These are phyloP conservation scores for Lodderomyces metapsilosis DNA, from an alignment of 1,139 yeast species.

Conservation along the genomic window DNA sequence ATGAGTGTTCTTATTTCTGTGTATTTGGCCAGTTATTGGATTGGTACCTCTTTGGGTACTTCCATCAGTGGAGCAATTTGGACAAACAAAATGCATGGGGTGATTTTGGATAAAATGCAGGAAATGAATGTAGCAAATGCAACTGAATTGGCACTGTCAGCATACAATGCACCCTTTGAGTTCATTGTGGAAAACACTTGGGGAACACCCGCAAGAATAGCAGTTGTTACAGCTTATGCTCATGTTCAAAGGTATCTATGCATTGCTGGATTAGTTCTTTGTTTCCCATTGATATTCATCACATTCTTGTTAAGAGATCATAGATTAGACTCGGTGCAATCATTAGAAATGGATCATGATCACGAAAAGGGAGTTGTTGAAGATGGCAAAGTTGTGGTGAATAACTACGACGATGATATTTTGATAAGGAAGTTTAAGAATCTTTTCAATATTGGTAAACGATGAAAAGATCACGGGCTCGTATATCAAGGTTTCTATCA, in stretches of 20 bases:
- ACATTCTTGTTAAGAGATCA: slow-evolving; percentile 58
- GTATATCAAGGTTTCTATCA: no score
- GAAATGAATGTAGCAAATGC: slow-evolving; percentile 14
- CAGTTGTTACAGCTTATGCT: slow-evolving; percentile 57
- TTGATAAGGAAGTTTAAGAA: slow-evolving; percentile 13
- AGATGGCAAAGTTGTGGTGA: slow-evolving; percentile 39
- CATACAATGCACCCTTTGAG: slow-evolving; percentile 54
- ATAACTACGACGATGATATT: slow-evolving; percentile 36
- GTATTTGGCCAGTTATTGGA: slow-evolving; percentile 52
- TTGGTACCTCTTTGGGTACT: slow-evolving; percentile 59
- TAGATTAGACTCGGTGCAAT: slow-evolving; percentile 38
- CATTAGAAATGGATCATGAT: slow-evolving; percentile 28
- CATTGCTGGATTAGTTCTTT: slow-evolving; percentile 53
- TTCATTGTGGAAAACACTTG: slow-evolving; percentile 49
- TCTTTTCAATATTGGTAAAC: slow-evolving; percentile 1
- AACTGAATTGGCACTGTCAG: slow-evolving; percentile 35
- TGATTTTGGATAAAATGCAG: slow-evolving; percentile 16
- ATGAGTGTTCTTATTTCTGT: slow-evolving; percentile 64
- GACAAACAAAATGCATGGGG: slow-evolving; percentile 35
- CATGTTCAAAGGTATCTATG: slow-evolving; percentile 59
- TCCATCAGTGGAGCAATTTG: slow-evolving; percentile 65
- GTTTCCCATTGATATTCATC: slow-evolving; percentile 49
- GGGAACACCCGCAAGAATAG: slow-evolving; percentile 60
- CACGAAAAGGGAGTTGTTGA: slow-evolving; percentile 25
- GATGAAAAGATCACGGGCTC: background rate